phyloP scores from a whole-genome alignment of 441 rosid species.

The Erysimum cheiri region DNA sequence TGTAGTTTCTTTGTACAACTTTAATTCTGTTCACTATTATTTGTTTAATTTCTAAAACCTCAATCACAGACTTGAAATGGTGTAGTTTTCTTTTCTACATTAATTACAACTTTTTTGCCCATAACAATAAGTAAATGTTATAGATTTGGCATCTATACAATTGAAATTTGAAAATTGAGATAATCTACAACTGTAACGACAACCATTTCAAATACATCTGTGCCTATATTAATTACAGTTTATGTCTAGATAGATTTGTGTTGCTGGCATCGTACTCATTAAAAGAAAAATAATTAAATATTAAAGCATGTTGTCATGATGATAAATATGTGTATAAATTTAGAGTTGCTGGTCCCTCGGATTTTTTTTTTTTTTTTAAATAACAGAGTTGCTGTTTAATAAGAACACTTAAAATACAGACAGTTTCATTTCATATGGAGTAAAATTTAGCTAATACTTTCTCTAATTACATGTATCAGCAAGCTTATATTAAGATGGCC shows the following conservation, averaged over 20 bases:
- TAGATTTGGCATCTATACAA: not conserved
- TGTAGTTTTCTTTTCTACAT: not conserved
- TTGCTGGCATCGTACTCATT: not conserved
- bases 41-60: not conserved
- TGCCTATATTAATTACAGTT: no score
- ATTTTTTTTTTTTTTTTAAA: no score
- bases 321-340: not conserved
- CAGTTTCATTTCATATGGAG: not conserved
- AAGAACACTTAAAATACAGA: not conserved
- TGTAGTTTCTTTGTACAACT: no score
- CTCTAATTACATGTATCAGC: constrained; percentile 26
- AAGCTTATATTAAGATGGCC: not conserved
- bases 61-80: not conserved
- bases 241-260: not conserved
- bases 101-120: not conserved
- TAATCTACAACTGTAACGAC: not conserved
- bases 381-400: not conserved
- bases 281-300: not conserved
- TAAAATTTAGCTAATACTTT: not conserved
- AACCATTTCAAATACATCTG: not conserved
- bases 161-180: not conserved
- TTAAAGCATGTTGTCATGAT: not conserved
- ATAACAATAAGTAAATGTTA: not conserved
- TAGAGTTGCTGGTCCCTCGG: no score
- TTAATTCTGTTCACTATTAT: no score